Conservation (phyloP, 352 stramenopile species). For the Globisporangium heterothallicum region DNA sequence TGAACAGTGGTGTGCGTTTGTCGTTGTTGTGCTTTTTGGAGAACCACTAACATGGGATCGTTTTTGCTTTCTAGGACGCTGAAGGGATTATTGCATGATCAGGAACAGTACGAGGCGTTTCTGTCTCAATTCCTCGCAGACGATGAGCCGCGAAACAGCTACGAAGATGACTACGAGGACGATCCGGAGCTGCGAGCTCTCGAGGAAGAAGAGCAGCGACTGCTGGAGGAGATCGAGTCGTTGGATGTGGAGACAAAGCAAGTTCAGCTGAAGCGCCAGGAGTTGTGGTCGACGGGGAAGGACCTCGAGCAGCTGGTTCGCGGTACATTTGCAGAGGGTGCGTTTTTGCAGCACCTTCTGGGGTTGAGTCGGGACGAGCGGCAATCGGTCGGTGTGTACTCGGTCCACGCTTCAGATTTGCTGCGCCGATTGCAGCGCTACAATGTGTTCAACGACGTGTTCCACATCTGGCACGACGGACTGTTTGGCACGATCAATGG, state of each 20-base stretch:
- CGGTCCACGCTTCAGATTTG: constrained; percentile 77
- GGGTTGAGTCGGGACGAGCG: constrained; percentile 70
- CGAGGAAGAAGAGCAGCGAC: constrained; percentile 50
- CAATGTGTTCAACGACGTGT: constrained; percentile 88
- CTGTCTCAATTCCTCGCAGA: constrained; percentile 40
- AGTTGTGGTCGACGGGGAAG: constrained; percentile 68
- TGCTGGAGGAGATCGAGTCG: constrained; percentile 45
- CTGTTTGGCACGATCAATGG: constrained; percentile 88
- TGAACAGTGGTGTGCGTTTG: background rate
- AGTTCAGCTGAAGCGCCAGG: constrained; percentile 45
- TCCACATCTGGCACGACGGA: constrained; percentile 90
- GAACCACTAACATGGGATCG: no score
- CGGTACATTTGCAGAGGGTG: constrained; percentile 65
- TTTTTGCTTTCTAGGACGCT: constrained; percentile 27
- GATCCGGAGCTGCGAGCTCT: constrained; percentile 51
- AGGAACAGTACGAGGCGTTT: constrained; percentile 51
- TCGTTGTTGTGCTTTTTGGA: constrained; percentile 11
- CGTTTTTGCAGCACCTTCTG: constrained; percentile 72
- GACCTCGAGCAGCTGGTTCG: constrained; percentile 70
- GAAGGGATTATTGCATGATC: constrained; percentile 35
- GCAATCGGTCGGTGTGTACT: constrained; percentile 69
- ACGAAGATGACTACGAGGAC: constrained; percentile 27
- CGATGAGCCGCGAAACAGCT: constrained; percentile 24
- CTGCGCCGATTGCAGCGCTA: constrained; percentile 75
- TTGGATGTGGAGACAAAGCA: constrained; percentile 57